Percentiles rank a stretch among this genome's conserved stretches.
Evolutionary conservation across 1,284 basidiomycete genomes (phyloP).

Genomic region (Ustilago crameri): DNA sequence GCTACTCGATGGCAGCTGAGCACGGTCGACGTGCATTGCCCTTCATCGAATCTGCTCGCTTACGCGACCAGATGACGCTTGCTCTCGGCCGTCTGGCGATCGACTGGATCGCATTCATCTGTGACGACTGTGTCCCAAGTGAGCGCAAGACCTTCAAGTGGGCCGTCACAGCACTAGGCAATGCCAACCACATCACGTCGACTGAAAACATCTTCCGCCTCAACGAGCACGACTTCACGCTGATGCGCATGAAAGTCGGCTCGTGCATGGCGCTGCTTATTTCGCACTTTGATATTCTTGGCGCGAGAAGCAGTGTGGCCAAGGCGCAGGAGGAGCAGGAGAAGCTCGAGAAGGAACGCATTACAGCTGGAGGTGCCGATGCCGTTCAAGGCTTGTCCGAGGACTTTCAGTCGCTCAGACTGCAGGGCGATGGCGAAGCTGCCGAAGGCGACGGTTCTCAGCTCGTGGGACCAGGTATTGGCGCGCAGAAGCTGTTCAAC

Average conservation of each 20-base stretch:
- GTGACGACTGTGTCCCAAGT: slow-evolving; percentile 95
- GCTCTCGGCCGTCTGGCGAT: slow-evolving; percentile 62
- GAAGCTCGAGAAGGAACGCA: slow-evolving; percentile 53
- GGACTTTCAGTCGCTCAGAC: slow-evolving; percentile 33
- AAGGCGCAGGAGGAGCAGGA: slow-evolving; percentile 64
- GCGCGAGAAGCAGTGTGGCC: slow-evolving; percentile 63
- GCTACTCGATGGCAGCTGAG: slow-evolving; percentile 93
- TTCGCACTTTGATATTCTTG: slow-evolving; percentile 91
- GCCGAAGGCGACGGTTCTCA: slow-evolving; percentile 73
- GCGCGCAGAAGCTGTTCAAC: slow-evolving; percentile 45
- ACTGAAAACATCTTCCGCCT: slow-evolving; percentile 87
- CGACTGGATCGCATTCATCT: slow-evolving; percentile 95
- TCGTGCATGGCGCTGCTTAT: slow-evolving; percentile 96
- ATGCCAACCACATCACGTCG: slow-evolving; percentile 87
- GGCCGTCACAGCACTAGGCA: slow-evolving; percentile 96
- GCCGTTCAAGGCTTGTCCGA: slow-evolving; percentile 29
- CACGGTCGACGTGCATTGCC: slow-evolving; percentile 71
- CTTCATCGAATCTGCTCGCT: slow-evolving; percentile 62
- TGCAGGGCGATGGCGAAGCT: slow-evolving; percentile 70
- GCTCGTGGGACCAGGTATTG: slow-evolving; percentile 42
- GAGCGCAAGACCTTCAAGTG: slow-evolving; percentile 97
- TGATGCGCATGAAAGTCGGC: slow-evolving; percentile 90
- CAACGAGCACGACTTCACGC: slow-evolving; percentile 80
- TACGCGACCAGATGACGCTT: slow-evolving; percentile 62
- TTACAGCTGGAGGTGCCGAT: slow-evolving; percentile 44